Base-by-base conservation (phyloP, 1,139 yeast genomes). In the Taphrina pruni region DNA sequence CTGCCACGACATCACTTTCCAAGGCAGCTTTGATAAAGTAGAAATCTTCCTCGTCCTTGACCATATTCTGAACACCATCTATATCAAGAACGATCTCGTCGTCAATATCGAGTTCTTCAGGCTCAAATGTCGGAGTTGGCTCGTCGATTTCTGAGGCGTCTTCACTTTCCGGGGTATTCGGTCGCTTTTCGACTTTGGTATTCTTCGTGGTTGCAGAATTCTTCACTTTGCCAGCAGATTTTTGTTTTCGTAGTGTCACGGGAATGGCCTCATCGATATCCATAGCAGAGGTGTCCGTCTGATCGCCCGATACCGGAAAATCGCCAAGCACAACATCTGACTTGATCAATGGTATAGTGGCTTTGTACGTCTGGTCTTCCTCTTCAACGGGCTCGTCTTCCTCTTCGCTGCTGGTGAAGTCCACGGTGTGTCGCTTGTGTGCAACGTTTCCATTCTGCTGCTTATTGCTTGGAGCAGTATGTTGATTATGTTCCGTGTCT, bases 31-130 rank as follows among this genome's bases (percentile, higher is more conserved):
- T 80, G 21, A 90, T 81, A 21, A 88, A 76, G 39, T 76, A 77
- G 70, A 87, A 79, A 78, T 92, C 97, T 76, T 92, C 97, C 0
- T 85, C 86, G 75, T 92, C 97, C 74, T 85, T 86, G 32, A 92
- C 78, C 0, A 85, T 71, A 2, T 78, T 76, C 73, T 88, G 89
- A 2, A 90, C 74, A 11, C 81, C 81, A 17, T 80, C 81, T 58
- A 90, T 75, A 66, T 85, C 87, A 38, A 84, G 76, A 8, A 80
- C 75, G 1, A 77, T 72, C 3, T 76, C 74, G 2, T 69, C 69
- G 8, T 69, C 71, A 21, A 61, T 60, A n/a, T 50, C n/a, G 36
- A 50, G 36, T 9, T 21, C 54, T 8, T 50, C 36, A 8, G 54
- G n/a, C 54, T 21, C 54, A 7, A 45, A n/a, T 12, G 8, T n/a